Conservation (phyloP, 140 eudicot species). For the Oenanthe javanica region DNA sequence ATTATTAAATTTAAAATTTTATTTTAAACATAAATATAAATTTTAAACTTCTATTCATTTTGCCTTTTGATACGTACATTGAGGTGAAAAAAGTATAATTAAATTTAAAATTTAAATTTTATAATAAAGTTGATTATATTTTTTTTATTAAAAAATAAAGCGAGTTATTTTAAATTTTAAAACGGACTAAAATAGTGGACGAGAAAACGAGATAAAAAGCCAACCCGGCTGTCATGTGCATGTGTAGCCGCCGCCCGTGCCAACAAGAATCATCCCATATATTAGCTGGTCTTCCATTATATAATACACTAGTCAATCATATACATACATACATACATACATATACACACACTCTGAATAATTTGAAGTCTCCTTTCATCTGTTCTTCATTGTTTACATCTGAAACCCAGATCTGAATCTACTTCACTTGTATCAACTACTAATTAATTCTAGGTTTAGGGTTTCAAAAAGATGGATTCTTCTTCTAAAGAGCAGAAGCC, state of each 20-base stretch:
- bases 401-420: slow-evolving; percentile 3
- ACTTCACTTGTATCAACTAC: no score
- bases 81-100: no score
- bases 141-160: no score
- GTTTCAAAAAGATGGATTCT: slow-evolving; percentile 7
- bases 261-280: background rate
- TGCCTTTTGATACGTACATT: no score
- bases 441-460: background rate
- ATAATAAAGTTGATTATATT: no score
- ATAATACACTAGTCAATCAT: background rate
- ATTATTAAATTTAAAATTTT: no score
- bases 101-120: no score
- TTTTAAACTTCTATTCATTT: no score
- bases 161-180: no score
- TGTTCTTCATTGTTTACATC: background rate
- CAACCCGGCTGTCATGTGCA: background rate
- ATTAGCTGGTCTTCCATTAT: background rate
- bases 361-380: background rate
- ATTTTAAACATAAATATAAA: no score
- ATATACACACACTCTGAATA: background rate
- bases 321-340: background rate
- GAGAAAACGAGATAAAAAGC: no score
- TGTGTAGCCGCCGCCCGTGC: slow-evolving; percentile 3
- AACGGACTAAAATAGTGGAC: no score
- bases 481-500: slow-evolving; percentile 10